These are phyloP conservation scores for Claviceps capensis DNA, from an alignment of 2,329 filamentous ascomycete species.

Conservation along the genomic window DNA sequence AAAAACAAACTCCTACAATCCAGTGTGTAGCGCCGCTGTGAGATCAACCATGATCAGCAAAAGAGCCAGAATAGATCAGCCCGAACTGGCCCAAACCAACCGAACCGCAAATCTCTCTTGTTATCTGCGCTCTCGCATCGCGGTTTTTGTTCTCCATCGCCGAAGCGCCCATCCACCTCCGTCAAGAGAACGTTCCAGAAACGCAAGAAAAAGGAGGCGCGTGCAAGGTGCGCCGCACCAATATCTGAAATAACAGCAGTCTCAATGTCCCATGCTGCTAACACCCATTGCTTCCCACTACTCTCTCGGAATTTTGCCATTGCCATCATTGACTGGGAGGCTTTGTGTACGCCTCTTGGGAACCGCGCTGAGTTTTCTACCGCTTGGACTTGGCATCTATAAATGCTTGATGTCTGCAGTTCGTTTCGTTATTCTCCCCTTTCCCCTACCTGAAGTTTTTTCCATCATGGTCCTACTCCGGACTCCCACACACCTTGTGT, in stretches of 20 bases:
- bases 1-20: not conserved
- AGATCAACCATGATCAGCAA: not conserved
- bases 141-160: not conserved
- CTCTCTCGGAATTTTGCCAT: not conserved
- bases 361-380: not conserved
- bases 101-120: not conserved
- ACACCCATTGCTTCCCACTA: not conserved
- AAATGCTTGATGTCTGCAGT: not conserved
- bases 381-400: not conserved
- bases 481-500: not conserved
- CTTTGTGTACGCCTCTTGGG: not conserved
- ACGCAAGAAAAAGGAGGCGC: not conserved
- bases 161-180: not conserved
- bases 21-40: not conserved
- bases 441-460: too few species aligned
- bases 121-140: not conserved
- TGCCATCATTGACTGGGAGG: not conserved
- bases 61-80: not conserved
- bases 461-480: too few species aligned
- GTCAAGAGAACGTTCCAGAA: not conserved
- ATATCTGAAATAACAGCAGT: not conserved
- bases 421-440: too few species aligned
- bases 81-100: not conserved
- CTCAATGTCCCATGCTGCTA: not conserved
- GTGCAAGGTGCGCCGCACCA: not conserved